Evolutionary conservation across 805 yeast species (phyloP).

Genomic region (Phaffomyces opuntiae): DNA sequence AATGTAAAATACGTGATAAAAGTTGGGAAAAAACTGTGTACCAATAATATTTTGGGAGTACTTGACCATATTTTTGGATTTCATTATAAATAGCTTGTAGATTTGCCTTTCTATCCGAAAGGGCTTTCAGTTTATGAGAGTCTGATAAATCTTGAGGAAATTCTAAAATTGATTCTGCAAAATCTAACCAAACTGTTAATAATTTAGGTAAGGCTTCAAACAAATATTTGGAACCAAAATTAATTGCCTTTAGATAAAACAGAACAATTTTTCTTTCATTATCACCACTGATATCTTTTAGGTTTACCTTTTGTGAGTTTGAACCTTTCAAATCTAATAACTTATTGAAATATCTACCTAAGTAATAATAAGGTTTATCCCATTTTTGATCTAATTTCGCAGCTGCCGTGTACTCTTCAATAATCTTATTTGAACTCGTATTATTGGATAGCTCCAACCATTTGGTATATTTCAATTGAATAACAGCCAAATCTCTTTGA

Average conservation of each 20-base stretch:
- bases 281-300: conserved; percentile 36
- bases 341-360: conserved; percentile 76
- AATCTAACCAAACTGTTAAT: conserved; percentile 89
- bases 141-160: conserved; percentile 17
- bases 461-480: conserved; percentile 72
- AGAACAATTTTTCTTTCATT: conserved; percentile 49
- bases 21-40: conserved; percentile 83
- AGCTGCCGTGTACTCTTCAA: conserved; percentile 59
- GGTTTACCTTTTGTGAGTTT: conserved; percentile 12
- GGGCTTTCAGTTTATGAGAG: conserved; percentile 4
- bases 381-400: conserved; percentile 47
- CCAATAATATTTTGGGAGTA: conserved; percentile 56
- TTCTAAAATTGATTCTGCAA: conserved; percentile 31
- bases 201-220: conserved; percentile 85
- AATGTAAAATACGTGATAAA: conserved; percentile 68
- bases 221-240: conserved; percentile 55
- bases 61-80: conserved; percentile 35
- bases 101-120: conserved; percentile 27
- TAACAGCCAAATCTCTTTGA: conserved; percentile 27
- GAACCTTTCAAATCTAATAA: conserved; percentile 60
- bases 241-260: conserved; percentile 52
- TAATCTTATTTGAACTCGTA: conserved; percentile 66
- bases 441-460: conserved; percentile 89
- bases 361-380: conserved; percentile 74
- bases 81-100: conserved; percentile 42